Percentiles rank a stretch among this genome's conserved stretches.
phyloP scores from a whole-genome alignment of 2,329 filamentous ascomycete genomes.

The Westerdykella aurantiaca region DNA sequence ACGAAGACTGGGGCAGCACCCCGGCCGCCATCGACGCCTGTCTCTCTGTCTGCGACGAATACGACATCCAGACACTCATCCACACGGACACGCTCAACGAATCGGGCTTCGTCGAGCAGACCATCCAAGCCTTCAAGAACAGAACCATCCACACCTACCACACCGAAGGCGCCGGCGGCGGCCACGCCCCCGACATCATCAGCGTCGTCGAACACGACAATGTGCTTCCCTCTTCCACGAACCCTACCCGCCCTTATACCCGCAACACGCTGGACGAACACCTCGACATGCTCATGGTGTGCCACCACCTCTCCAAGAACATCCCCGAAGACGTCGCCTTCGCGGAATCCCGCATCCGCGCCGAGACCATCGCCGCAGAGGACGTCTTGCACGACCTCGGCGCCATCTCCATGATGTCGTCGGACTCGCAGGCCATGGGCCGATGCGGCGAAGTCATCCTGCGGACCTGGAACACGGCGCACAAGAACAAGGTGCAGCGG shows the following conservation, averaged over 20 bases:
- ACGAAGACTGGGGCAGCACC: conserved; percentile 93
- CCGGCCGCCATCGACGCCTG: conserved; percentile 88
- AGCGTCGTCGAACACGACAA: conserved; percentile 83
- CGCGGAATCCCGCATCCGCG: conserved; percentile 87
- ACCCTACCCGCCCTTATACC: conserved; percentile 86
- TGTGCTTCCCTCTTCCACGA: conserved; percentile 84
- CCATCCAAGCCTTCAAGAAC: conserved; percentile 75
- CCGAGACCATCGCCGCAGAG: conserved; percentile 93
- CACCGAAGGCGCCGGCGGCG: conserved; percentile 90
- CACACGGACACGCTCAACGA: conserved; percentile 97
- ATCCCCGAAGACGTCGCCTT: conserved; percentile 96
- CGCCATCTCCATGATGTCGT: conserved; percentile 96
- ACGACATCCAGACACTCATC: conserved; percentile 88
- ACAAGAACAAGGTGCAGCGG: conserved; percentile 90
- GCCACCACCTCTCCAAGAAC: conserved; percentile 86
- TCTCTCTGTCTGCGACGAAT: conserved; percentile 72
- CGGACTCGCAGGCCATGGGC: conserved; percentile 94
- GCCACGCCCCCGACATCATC: conserved; percentile 95
- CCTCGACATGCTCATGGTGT: conserved; percentile 97
- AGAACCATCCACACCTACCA: conserved; percentile 95
- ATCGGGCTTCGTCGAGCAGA: conserved; percentile 92
- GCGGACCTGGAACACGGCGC: conserved; percentile 92
- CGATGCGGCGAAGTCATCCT: conserved; percentile 90
- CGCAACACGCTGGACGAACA: conserved; percentile 92
- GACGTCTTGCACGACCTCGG: conserved; percentile 92